Evolutionary conservation across 2,329 filamentous ascomycete species (phyloP), one percentile per base, ranked within the genome.

Genomic region (Xylariaceae sp.): DNA sequence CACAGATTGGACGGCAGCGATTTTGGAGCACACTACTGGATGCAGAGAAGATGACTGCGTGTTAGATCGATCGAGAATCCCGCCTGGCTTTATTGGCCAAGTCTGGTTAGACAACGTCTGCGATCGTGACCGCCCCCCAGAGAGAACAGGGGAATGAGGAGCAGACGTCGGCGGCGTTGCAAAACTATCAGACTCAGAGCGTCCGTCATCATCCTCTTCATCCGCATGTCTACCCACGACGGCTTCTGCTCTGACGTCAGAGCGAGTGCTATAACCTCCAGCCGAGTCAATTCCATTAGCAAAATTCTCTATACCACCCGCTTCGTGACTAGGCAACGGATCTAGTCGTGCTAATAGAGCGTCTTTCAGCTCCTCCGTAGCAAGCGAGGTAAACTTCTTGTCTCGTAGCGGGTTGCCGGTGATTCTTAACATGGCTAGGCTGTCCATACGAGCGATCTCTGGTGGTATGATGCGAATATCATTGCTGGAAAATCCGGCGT

Each of bases 321-420:
- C 37, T 44, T 66, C 61, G 10, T 61, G 48, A 11, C 54, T 41
- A 9, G 75, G 72, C 53, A 81, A 67, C 16, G 89, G 83, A 67
- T 85, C 82, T 56, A 92, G 74, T 21, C 90, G 83, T 29, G 80
- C 80, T 16, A 82, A 81, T 36, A 97, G 74, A 36, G 86, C 84
- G 35, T 83, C 81, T 72, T 96, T 96, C 57, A 97, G 76, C 48
- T 94, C 89, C 11, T 91, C 88, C 0, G 89, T 92, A 18, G 82
- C 81, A 74, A 95, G 89, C 0, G 84, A 88, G 11, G 92, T 77
- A 62, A 94, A 91, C 68, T 92, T 96, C 68, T 89, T 92, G 68
- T 97, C 92, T 11, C 89, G 82, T 11, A 99, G 76, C 0, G 94
- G 94, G 65, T 99, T 99, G n/a, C 91, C 92, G 36, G 86, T 86